These are phyloP conservation scores for Skeletonema potamos DNA, from an alignment of 108 stramenopile species.

Conservation along the genomic window DNA sequence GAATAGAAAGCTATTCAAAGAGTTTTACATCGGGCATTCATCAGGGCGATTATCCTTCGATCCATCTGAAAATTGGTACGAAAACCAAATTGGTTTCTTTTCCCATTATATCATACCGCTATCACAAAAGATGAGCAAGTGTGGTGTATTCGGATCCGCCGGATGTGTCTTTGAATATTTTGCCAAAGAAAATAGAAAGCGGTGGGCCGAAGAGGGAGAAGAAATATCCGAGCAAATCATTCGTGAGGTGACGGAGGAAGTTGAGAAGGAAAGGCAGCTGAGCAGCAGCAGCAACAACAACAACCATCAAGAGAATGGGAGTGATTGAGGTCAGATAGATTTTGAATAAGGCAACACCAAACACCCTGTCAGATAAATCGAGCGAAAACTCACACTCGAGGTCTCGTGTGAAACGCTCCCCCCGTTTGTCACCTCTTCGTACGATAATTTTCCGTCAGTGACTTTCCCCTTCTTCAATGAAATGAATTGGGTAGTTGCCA, in stretches of 20 bases:
- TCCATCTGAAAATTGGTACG: conserved; percentile 49
- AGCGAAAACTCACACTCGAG: too few species aligned
- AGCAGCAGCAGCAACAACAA: too few species aligned
- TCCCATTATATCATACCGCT: conserved; percentile 49
- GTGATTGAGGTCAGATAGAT: too few species aligned
- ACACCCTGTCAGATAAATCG: too few species aligned
- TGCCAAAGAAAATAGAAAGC: conserved; percentile 37
- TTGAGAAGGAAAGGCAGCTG: background rate
- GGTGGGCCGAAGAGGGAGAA: conserved; percentile 33
- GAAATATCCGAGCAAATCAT: conserved; percentile 34
- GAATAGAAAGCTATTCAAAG: conserved; percentile 52
- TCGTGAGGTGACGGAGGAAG: conserved; percentile 30
- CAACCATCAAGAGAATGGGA: background rate
- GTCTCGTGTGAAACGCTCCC: too few species aligned
- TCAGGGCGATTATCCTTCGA: conserved; percentile 18
- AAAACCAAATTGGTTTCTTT: conserved; percentile 56
- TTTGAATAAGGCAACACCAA: too few species aligned
- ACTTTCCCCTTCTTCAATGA: too few species aligned
- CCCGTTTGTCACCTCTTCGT: too few species aligned
- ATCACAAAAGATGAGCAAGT: conserved; percentile 33
- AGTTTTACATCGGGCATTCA: conserved; percentile 40
- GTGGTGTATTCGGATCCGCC: conserved; percentile 40
- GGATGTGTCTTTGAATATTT: conserved; percentile 42
- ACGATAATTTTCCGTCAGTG: too few species aligned
- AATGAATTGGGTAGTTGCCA: background rate